Conservation (phyloP, 495 filamentous ascomycete species). For the Daldinia concentrica region DNA sequence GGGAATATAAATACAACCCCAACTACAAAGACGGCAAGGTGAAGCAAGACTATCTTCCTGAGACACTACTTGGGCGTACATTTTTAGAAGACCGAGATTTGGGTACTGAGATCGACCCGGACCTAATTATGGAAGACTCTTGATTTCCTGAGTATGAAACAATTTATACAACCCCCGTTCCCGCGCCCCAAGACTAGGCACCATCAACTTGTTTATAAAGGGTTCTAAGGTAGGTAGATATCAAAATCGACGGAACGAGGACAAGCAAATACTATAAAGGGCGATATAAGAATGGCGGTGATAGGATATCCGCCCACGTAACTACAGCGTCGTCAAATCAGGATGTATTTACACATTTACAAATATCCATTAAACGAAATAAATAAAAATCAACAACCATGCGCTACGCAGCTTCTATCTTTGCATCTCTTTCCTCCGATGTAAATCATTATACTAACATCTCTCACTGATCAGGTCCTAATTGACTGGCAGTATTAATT, state of each 20-base stretch:
- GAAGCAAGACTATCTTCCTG: constrained; percentile 88
- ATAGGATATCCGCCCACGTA: background rate
- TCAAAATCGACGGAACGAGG: background rate
- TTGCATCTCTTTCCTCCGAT: background rate
- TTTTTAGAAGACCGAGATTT: constrained; percentile 89
- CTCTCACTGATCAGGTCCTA: no score
- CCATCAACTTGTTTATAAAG: background rate
- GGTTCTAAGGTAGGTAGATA: background rate
- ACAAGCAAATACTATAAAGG: background rate
- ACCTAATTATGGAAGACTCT: constrained; percentile 50
- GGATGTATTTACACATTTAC: background rate
- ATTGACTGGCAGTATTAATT: no score
- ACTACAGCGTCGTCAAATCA: background rate
- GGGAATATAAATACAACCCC: constrained; percentile 96
- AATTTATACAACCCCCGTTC: background rate
- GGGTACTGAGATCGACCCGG: constrained; percentile 77
- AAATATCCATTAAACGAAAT: background rate
- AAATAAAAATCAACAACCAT: background rate
- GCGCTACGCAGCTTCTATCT: background rate
- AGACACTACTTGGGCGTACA: constrained; percentile 67
- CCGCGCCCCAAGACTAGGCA: background rate
- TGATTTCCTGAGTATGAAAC: constrained; percentile 17
- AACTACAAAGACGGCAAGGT: constrained; percentile 86
- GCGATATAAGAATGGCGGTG: background rate
- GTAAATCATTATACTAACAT: background rate